Evolutionary conservation across 345 rosid species (phyloP), one percentile per base, ranked within the genome.

Genomic region (Schrenkiella parvula): DNA sequence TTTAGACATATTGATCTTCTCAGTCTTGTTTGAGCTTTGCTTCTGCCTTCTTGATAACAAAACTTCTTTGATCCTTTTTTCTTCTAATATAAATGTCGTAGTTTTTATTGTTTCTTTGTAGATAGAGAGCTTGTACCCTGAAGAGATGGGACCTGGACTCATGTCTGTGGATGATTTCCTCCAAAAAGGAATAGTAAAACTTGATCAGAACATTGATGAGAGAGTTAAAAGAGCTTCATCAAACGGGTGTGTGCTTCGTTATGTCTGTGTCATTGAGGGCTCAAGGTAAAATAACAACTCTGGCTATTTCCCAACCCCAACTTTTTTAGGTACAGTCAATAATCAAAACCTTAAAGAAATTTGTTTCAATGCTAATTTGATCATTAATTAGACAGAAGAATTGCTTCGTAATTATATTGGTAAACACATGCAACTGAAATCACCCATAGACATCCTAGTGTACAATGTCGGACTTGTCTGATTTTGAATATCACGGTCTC

Each of bases 51-150:
- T 58, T 1, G 34, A 38, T 14, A 46, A 47, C 60, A 28, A 39
- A 13, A 21, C 0, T 51, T 31, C 31, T 31, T 32, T 42, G 4
- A 60, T 75, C 31, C 22, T 3, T 35, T 62, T 35, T 44, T 21
- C 19, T 70, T 29, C n/a, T 47, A 67, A 15, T 44, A 19, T 74
- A 37, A 65, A 23, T 9, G 2, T 57, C 1, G 18, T 39, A 18
- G 42, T 29, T 23, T 64, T 14, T 34, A 6, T 28, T 65, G 29
- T 70, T 46, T 46, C 8, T 63, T 1, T 65, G 58, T 78, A 93
- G 97, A 80, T 91, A 62, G 97, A 91, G 81, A 91, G 97, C 84
- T 79, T 91, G 81, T 91, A 86, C 79, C 95, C 96, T 2, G 82
- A 83, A 66, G 91, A 83, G 68, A 91, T 91, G 97, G 84, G 86